Evolutionary conservation across 208 protist species (phyloP), one percentile per base, ranked within the genome.

Genomic region (Strigomonas culicis): DNA sequence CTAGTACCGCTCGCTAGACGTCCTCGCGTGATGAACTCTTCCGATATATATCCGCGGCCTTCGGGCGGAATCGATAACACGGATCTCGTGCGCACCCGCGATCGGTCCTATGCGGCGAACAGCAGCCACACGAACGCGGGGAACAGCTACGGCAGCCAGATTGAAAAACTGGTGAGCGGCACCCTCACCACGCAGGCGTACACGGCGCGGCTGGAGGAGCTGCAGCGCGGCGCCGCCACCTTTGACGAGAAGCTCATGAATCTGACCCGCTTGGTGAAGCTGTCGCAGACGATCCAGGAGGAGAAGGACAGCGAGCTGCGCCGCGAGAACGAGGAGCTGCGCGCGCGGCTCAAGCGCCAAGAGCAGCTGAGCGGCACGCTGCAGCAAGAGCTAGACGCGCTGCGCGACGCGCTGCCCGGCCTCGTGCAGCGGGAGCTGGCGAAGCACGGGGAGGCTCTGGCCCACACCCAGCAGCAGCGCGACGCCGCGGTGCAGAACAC

Each of bases 241-340:
- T 84, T 85, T 47, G 88, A 94, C 51, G 82, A 88, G 50, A 91
- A 92, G 70, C 68, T 94, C 53, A 43, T 87, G 34, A 94, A 92
- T 70, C 72, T 94, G 59, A 92, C 84, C 2, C 84, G 78, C 2
- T 72, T 94, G 44, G 70, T 94, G 46, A 88, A 94, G 64, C 74
- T 94, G 32, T 81, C 85, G 24, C 85, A 92, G 50, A 70, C 61
- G 31, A 72, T 92, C 19, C 80, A 86, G 30, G 84, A 83, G 43
- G 84, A 94, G 56, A 80, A 83, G 53, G 81, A 90, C 56, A 55
- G 49, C 51, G 82, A 84, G 36, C 74, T 94, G 64, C 77, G 75
- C 10, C 59, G 72, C 39, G 71, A 94, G 51, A 77, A 84, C 75
- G 77, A 79, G 1, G 88, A 94, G 68, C 66, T 91, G 53, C 73